These are phyloP conservation scores for Tubosaeta sp. DNA, from an alignment of 768 basidiomycete genomes.

Conservation along the genomic window DNA sequence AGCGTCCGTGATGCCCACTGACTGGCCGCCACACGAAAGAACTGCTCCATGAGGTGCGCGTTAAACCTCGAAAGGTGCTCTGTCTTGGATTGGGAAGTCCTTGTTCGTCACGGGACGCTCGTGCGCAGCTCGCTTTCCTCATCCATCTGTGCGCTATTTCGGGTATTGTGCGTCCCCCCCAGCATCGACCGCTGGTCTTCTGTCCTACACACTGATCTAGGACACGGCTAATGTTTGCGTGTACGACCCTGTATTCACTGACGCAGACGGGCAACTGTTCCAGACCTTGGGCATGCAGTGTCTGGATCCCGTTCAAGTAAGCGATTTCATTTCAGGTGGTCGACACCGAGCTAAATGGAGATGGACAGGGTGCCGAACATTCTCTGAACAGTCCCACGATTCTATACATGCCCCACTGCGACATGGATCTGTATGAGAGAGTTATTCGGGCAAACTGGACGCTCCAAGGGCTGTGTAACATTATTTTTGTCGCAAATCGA, in stretches of 20 bases:
- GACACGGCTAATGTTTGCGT: slow-evolving; percentile 44
- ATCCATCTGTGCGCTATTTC: slow-evolving; percentile 48
- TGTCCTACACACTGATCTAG: slow-evolving; percentile 35
- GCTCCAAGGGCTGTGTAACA: slow-evolving; percentile 37
- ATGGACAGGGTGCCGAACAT: slow-evolving; percentile 33
- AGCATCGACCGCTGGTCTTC: slow-evolving; percentile 8
- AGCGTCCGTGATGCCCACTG: slow-evolving; percentile 2
- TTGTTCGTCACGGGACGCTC: slow-evolving; percentile 53
- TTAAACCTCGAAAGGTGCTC: slow-evolving; percentile 38
- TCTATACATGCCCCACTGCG: slow-evolving; percentile 79
- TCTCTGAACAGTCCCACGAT: slow-evolving; percentile 45
- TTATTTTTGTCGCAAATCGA: slow-evolving; percentile 63
- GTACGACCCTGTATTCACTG: slow-evolving; percentile 74
- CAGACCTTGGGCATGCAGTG: slow-evolving; percentile 32
- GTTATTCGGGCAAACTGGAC: slow-evolving; percentile 62
- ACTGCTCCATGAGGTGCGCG: slow-evolving; percentile 23
- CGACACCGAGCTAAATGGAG: slow-evolving; percentile 8
- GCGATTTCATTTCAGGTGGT: slow-evolving; percentile 27
- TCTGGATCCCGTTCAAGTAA: slow-evolving; percentile 46
- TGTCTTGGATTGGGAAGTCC: slow-evolving; percentile 78
- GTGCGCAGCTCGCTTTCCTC: slow-evolving; percentile 67
- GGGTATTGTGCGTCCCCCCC: slow-evolving; percentile 64
- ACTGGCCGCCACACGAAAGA: slow-evolving; percentile 25
- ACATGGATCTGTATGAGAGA: slow-evolving; percentile 64
- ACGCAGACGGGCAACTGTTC: slow-evolving; percentile 53